phyloP scores from a whole-genome alignment of 306 rosid species.

The Prinsepia uniflora region DNA sequence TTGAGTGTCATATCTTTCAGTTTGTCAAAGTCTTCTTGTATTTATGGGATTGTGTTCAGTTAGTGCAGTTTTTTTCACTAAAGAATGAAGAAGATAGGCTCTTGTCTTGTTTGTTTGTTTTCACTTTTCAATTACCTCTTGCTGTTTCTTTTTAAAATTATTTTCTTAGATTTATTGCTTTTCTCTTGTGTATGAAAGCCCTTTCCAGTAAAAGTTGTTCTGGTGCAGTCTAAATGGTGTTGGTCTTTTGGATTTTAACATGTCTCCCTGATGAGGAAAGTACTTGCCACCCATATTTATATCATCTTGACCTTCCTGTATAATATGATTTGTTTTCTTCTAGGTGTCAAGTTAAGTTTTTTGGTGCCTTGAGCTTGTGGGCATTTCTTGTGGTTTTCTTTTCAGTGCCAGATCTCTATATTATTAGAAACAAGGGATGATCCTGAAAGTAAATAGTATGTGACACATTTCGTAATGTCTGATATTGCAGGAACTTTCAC shows the following conservation, averaged over 20 bases:
- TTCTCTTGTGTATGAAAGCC: neutral
- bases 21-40: neutral
- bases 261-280: neutral
- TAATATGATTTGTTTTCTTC: neutral
- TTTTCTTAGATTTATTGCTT: neutral
- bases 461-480: constrained; percentile 10
- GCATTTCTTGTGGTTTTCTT: neutral
- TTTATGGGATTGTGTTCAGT: neutral
- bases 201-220: neutral
- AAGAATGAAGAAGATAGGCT: neutral
- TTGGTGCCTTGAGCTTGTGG: neutral
- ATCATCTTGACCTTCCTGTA: neutral
- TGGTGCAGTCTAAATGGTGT: neutral
- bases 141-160: neutral
- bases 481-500: constrained; percentile 77
- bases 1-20: neutral
- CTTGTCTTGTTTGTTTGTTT: neutral
- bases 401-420: neutral
- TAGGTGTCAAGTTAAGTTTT: neutral
- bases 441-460: constrained; percentile 18
- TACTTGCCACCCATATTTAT: neutral
- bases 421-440: neutral
- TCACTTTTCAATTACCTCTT: neutral
- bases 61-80: neutral
- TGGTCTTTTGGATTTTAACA: neutral